Base-by-base conservation (phyloP, 1,284 basidiomycete species). In the Pisolithus thermaeus region DNA sequence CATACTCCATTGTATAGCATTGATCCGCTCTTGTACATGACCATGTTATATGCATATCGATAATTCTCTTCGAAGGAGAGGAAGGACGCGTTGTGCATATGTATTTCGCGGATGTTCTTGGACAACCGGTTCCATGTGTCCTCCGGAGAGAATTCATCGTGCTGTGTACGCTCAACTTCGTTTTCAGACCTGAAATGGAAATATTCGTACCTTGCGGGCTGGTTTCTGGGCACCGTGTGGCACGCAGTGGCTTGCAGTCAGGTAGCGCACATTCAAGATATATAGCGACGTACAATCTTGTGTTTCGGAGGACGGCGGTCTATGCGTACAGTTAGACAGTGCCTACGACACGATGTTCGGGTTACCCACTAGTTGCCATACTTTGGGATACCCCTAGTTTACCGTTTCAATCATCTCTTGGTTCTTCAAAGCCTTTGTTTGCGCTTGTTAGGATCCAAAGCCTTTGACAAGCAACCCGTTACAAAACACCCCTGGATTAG, bases 11-110 rank as follows among this genome's bases (percentile, higher is more conserved):
- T 84, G 71, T 99, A 99, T 32, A 99, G 77, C 74, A 81, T 83
- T 52, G 89, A 87, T 7, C 95, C 95, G 54, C 87, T 81, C 68
- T 89, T 92, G 66, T 87, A 81, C 11, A 96, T 78, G 3, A 96
- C 93, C 80, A 98, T 86, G 67, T 94, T 95, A 70, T 97, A 97
- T 20, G 87, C 92, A 66, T 90, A 93, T 41, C 94, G 81, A 66
- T 97, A 94, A 63, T 96, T 94, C 72, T 97, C 96, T 70, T 99
- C 97, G 64, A 95, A 99, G 14, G 92, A 97, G 28, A 99, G 82
- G 63, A 86, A 88, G 51, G 84, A 84, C 7, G 93, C 92, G 70
- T 97, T 92, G 72, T 97, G 92, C 60, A 92, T 90, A 69, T 97
- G 92, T 52, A 99, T 99, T 75, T 97, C 92, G 52, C 83, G 80